Conservation (phyloP, 441 rosid species). For the Mallotus repandus region DNA sequence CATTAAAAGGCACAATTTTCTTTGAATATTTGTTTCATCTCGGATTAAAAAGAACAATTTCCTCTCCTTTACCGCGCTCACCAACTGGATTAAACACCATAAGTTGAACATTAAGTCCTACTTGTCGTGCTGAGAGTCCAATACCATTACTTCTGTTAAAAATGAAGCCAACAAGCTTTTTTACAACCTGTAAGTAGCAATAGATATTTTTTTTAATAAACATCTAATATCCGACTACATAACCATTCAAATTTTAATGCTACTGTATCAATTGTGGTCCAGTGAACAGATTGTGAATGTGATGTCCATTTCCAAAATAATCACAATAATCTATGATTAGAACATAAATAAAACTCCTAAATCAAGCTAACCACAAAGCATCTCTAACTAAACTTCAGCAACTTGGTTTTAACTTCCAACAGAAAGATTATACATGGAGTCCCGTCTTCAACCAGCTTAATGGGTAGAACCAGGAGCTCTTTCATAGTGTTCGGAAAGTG, state of each 20-base stretch:
- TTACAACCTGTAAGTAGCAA: slow-evolving; percentile 27
- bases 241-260: background rate
- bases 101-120: slow-evolving; percentile 81
- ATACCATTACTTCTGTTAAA: slow-evolving; percentile 86
- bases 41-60: slow-evolving; percentile 86
- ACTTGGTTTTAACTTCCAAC: no score
- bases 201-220: slow-evolving; percentile 17
- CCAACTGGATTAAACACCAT: slow-evolving; percentile 93
- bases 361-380: no score
- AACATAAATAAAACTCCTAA: no score
- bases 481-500: background rate
- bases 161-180: slow-evolving; percentile 39
- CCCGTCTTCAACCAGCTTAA: background rate
- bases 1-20: slow-evolving; percentile 61
- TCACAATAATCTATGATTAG: background rate
- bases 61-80: slow-evolving; percentile 75
- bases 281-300: no score
- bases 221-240: slow-evolving; percentile 7
- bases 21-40: slow-evolving; percentile 63
- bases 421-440: background rate
- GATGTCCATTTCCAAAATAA: background rate
- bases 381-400: no score
- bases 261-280: no score
- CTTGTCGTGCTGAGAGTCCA: slow-evolving; percentile 98
- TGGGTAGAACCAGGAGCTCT: background rate